Conservation (phyloP, 2,329 filamentous ascomycete genomes). For the Albifimbria verrucaria region DNA sequence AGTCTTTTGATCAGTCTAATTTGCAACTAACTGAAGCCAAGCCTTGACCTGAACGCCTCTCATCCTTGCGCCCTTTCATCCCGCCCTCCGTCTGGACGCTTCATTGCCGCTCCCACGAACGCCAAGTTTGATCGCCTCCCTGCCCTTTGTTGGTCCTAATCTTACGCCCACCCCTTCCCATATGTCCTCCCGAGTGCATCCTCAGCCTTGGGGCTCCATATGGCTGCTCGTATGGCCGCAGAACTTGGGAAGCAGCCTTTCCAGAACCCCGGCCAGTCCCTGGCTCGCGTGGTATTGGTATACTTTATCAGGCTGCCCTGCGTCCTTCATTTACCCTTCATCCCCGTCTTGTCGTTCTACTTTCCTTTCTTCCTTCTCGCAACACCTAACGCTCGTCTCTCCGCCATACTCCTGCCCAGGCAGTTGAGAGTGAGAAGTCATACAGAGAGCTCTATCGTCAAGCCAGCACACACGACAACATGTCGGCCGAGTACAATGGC, state of each 20-base stretch:
- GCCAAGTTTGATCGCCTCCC: not conserved
- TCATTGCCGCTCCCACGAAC: not conserved
- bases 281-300: not conserved
- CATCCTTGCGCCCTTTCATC: not conserved
- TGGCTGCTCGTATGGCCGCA: too few species aligned
- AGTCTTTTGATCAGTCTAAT: too few species aligned
- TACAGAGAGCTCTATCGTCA: not conserved
- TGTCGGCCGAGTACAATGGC: conserved; percentile 46
- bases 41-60: not conserved
- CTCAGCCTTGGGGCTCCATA: too few species aligned
- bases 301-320: not conserved
- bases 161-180: not conserved
- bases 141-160: not conserved
- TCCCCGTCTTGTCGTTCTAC: not conserved
- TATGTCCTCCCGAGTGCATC: not conserved
- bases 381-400: not conserved
- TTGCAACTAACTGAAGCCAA: not conserved
- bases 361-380: not conserved
- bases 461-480: conserved; percentile 9
- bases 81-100: not conserved
- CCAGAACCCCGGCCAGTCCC: not conserved
- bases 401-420: not conserved
- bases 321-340: not conserved
- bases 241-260: not conserved
- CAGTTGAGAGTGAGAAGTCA: not conserved